Percentiles rank a stretch among this genome's conserved stretches.
Evolutionary conservation across 441 rosid genomes (phyloP).

Genomic region (Pelargonium cotyledonis): DNA sequence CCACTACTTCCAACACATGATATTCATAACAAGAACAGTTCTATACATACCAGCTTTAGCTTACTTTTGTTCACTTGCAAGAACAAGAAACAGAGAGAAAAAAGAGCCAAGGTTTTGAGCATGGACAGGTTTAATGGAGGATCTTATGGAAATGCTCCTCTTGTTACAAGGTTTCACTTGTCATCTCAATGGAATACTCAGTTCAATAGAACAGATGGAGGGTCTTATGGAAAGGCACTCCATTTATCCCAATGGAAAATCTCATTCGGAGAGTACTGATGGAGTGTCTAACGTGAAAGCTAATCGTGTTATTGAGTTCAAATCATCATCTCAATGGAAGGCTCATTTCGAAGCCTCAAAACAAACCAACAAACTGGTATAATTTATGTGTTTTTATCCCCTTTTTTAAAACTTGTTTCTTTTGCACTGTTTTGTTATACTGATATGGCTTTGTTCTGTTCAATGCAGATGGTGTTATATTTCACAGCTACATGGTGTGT

Average conservation of each 20-base stretch:
- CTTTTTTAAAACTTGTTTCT: neutral
- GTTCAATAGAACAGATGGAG: neutral
- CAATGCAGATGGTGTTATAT: conserved; percentile 55
- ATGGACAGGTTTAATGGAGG: neutral
- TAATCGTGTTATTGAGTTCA: conserved; percentile 32
- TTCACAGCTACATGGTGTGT: conserved; percentile 80
- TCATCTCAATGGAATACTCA: neutral
- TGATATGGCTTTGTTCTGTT: neutral
- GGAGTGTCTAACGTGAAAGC: conserved; percentile 12
- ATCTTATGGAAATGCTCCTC: neutral
- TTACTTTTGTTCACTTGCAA: too few species aligned
- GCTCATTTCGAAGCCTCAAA: conserved; percentile 48
- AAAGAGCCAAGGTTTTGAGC: neutral
- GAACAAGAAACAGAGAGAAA: neutral
- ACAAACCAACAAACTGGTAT: conserved; percentile 51
- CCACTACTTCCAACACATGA: neutral
- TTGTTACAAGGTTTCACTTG: neutral
- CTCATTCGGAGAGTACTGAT: neutral
- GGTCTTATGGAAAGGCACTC: neutral
- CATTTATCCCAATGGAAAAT: neutral
- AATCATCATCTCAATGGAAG: conserved; percentile 51
- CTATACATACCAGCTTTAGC: too few species aligned
- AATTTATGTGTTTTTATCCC: neutral
- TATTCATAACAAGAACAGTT: neutral
- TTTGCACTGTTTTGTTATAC: neutral